Evolutionary conservation across 1,139 yeast genomes (phyloP).

Genomic region (Geotrichum restrictum): DNA sequence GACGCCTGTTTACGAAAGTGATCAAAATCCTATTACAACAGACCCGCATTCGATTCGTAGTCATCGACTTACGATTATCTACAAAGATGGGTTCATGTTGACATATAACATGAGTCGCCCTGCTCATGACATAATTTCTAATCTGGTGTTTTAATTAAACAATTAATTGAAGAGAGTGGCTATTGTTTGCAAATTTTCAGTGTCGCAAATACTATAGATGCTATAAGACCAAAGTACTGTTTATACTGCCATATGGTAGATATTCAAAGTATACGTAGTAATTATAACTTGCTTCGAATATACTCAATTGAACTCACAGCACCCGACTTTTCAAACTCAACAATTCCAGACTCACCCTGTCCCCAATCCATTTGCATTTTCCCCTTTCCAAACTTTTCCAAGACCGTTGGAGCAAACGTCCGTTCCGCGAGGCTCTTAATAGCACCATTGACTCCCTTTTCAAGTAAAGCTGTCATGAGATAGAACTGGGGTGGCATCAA

Average conservation of each 20-base stretch:
- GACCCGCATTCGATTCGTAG: slow-evolving; percentile 11
- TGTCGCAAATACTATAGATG: background rate
- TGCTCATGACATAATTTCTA: background rate
- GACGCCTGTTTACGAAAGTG: slow-evolving; percentile 22
- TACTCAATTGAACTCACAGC: slow-evolving; percentile 26
- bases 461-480: slow-evolving; percentile 27
- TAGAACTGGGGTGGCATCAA: slow-evolving; percentile 38
- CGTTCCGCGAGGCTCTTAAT: slow-evolving; percentile 25
- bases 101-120: slow-evolving; percentile 23
- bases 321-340: slow-evolving; percentile 26
- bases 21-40: slow-evolving; percentile 17
- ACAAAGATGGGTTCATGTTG: slow-evolving; percentile 26
- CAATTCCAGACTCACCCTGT: slow-evolving; percentile 31
- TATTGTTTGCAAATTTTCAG: background rate
- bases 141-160: background rate
- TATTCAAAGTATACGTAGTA: too few species aligned
- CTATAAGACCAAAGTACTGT: too few species aligned
- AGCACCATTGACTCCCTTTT: slow-evolving; percentile 25
- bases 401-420: slow-evolving; percentile 27
- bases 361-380: slow-evolving; percentile 35
- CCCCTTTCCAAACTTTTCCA: slow-evolving; percentile 26
- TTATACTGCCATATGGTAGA: too few species aligned
- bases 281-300: slow-evolving; percentile 13
- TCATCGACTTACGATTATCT: slow-evolving; percentile 21
- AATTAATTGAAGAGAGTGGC: background rate